phyloP scores from a whole-genome alignment of 495 filamentous ascomycete species.

The Ramalina intermedia region DNA sequence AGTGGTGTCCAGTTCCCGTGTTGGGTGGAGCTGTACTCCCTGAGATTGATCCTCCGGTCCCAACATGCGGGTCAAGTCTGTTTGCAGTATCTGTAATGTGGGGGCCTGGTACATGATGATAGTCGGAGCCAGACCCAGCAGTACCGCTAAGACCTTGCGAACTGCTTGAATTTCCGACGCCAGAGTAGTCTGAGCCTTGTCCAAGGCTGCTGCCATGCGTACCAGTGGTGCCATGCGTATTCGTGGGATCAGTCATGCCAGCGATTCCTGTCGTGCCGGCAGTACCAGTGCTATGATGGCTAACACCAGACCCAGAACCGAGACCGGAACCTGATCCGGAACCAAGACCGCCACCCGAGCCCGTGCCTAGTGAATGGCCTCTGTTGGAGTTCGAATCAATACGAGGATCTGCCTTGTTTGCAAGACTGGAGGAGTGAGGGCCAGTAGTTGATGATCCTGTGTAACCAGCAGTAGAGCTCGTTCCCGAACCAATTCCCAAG shows the following conservation, averaged over 20 bases:
- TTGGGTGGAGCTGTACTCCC: not conserved
- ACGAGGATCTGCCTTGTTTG: conserved; percentile 35
- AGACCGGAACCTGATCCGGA: no score
- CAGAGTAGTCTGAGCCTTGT: conserved; percentile 36
- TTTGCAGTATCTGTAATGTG: conserved; percentile 31
- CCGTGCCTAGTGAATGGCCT: not conserved
- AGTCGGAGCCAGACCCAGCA: not conserved
- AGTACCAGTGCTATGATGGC: no score
- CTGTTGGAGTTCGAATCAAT: conserved; percentile 29
- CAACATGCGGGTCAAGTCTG: conserved; percentile 36
- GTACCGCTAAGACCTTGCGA: not conserved
- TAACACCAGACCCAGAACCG: no score
- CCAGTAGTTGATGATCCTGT: conserved; percentile 24
- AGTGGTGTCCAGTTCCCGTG: not conserved
- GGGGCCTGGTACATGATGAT: conserved; percentile 22
- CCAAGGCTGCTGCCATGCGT: conserved; percentile 25
- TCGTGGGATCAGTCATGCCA: no score
- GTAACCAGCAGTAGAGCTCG: conserved; percentile 11
- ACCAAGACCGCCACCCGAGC: not conserved
- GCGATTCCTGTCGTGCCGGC: no score
- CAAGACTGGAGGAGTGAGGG: conserved; percentile 25
- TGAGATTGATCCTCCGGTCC: not conserved
- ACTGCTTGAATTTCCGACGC: conserved; percentile 27
- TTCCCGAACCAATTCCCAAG: conserved; percentile 25
- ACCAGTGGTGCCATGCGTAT: conserved; percentile 11